These are phyloP conservation scores for Rickenella mellea DNA, from an alignment of 768 basidiomycete genomes.

Conservation along the genomic window DNA sequence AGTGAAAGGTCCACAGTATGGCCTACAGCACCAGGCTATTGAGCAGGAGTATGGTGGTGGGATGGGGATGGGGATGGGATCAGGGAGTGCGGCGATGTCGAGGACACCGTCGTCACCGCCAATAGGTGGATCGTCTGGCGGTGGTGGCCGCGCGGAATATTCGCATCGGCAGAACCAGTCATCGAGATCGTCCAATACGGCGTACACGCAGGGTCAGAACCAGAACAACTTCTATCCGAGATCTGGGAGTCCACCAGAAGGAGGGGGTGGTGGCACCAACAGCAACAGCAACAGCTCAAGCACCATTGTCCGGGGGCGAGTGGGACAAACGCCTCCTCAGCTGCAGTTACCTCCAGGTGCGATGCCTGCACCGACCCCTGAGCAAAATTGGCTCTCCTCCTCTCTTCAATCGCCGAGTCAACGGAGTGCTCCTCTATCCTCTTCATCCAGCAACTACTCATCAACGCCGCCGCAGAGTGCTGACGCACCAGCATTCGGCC, in stretches of 20 bases:
- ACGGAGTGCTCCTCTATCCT: neutral
- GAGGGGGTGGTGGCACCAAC: neutral
- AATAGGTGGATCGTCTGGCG: constrained; percentile 12
- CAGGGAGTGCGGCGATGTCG: constrained; percentile 1
- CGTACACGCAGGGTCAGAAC: neutral
- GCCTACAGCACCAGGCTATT: constrained; percentile 89
- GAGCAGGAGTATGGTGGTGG: constrained; percentile 67
- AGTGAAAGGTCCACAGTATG: constrained; percentile 83
- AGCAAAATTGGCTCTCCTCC: neutral
- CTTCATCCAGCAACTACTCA: neutral
- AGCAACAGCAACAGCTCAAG: neutral
- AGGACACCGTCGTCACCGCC: constrained; percentile 16
- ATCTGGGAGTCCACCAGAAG: neutral
- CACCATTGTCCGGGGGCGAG: neutral
- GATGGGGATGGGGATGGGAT: neutral
- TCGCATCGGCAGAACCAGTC: constrained; percentile 21
- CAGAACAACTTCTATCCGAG: neutral
- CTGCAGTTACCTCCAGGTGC: constrained; percentile 1
- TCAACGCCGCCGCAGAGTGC: neutral
- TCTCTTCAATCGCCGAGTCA: neutral
- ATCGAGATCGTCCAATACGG: constrained; percentile 18
- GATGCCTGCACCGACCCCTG: neutral
- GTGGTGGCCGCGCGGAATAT: constrained; percentile 11
- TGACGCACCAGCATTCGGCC: neutral
- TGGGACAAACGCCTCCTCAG: too few species aligned